Conservation (phyloP, 257 asterid species). For the Thymus quinquecostatus region DNA sequence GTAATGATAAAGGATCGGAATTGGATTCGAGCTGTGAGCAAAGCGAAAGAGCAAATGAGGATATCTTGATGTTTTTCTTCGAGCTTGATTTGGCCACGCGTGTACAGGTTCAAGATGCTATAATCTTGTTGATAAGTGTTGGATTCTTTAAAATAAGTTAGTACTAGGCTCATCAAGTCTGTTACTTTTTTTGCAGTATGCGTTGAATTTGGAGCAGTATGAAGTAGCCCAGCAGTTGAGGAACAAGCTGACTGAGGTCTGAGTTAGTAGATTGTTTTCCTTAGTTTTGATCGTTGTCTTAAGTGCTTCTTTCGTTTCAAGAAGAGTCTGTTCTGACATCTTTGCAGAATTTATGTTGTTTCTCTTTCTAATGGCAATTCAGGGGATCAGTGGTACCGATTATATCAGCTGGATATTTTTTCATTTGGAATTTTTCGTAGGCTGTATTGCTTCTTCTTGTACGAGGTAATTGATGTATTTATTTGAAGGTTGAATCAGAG, state of each 20-base stretch:
- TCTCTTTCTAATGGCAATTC: neutral
- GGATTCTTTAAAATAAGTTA: constrained; percentile 1
- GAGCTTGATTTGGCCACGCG: constrained; percentile 95
- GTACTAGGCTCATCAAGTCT: constrained; percentile 16
- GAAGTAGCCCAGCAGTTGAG: constrained; percentile 89
- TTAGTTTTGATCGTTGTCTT: constrained; percentile 19
- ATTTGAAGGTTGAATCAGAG: constrained; percentile 85
- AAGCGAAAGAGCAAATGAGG: constrained; percentile 88
- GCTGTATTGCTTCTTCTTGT: neutral
- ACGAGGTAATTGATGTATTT: constrained; percentile 10
- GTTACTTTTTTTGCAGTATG: constrained; percentile 65
- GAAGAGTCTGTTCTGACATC: neutral
- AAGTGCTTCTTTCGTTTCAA: constrained; percentile 1
- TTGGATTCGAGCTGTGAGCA: constrained; percentile 77
- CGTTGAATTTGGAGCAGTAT: constrained; percentile 93
- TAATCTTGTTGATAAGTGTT: constrained; percentile 13
- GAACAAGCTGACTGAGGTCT: constrained; percentile 89
- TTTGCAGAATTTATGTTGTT: neutral
- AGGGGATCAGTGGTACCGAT: neutral
- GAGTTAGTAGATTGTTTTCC: constrained; percentile 20
- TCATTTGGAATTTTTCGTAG: neutral
- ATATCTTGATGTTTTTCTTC: constrained; percentile 92
- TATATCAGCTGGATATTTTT: neutral
- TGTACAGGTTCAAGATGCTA: constrained; percentile 69
- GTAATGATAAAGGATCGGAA: constrained; percentile 58